Evolutionary conservation across 2,329 filamentous ascomycete species (phyloP).

Genomic region (Blastomyces parvus): DNA sequence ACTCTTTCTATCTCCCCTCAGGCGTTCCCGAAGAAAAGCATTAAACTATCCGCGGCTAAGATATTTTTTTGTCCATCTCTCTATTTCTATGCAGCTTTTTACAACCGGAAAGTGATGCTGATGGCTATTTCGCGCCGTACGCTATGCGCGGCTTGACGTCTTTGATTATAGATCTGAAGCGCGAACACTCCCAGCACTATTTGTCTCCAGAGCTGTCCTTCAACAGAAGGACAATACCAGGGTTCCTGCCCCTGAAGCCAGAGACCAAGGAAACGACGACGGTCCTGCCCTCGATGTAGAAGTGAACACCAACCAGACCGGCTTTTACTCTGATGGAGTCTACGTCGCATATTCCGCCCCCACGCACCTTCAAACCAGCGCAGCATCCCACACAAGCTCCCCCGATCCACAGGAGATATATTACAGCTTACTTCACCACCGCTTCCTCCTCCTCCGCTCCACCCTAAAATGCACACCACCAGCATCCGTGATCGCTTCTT

Average conservation of each 20-base stretch:
- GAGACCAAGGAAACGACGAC: constrained; percentile 17
- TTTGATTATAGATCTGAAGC: constrained; percentile 18
- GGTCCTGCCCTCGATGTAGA: neutral
- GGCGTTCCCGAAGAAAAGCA: neutral
- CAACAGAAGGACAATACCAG: constrained; percentile 19
- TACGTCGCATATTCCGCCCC: constrained; percentile 54
- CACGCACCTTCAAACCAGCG: constrained; percentile 28
- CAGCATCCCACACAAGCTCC: constrained; percentile 24
- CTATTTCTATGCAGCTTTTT: neutral
- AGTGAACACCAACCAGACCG: constrained; percentile 28
- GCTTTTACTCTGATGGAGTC: constrained; percentile 68
- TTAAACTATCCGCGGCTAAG: neutral
- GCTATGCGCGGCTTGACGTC: neutral
- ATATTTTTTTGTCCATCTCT: neutral
- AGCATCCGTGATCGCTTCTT: constrained; percentile 41
- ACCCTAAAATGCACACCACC: constrained; percentile 51
- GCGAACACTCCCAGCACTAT: constrained; percentile 14
- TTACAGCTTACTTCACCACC: constrained; percentile 54
- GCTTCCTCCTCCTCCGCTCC: constrained; percentile 56
- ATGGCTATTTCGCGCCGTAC: constrained; percentile 8
- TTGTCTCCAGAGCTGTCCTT: constrained; percentile 12
- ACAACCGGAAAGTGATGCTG: neutral
- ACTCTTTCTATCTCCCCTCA: constrained; percentile 20
- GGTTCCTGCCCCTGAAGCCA: constrained; percentile 23
- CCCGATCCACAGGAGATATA: constrained; percentile 55